A percentile compares a stretch with the other conserved stretches of the same genome.
phyloP scores from a whole-genome alignment of 2,329 filamentous ascomycete genomes.

The Cladophialophora yegresii region DNA sequence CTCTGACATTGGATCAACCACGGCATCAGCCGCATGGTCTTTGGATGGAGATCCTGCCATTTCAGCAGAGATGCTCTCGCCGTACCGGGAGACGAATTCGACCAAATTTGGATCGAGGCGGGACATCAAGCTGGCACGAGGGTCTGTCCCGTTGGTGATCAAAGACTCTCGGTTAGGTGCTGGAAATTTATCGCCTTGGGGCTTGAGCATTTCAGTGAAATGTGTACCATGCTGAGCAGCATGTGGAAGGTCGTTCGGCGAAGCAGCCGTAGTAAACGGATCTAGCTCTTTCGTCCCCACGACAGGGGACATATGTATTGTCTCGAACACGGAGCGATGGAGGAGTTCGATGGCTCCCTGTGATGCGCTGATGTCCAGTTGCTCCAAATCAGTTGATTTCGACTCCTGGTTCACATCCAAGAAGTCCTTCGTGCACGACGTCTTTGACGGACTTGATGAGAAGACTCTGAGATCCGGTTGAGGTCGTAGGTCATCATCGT shows the following conservation, averaged over 20 bases:
- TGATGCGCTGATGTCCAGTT: conserved; percentile 14
- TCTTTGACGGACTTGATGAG: conserved; percentile 7
- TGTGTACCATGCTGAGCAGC: neutral
- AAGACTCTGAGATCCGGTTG: neutral
- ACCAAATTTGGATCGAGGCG: conserved; percentile 30
- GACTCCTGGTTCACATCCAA: conserved; percentile 23
- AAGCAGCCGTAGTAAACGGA: conserved; percentile 2
- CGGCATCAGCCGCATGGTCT: neutral
- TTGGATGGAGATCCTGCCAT: neutral
- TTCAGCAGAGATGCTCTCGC: conserved; percentile 10
- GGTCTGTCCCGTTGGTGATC: conserved; percentile 6
- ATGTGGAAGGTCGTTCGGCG: neutral
- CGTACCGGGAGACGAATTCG: conserved; percentile 26
- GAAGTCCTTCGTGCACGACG: conserved; percentile 18
- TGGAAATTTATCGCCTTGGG: conserved; percentile 6
- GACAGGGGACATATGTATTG: neutral
- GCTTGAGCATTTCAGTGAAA: conserved; percentile 10
- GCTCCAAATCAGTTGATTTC: conserved; percentile 16
- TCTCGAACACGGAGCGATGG: neutral
- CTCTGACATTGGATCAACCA: neutral
- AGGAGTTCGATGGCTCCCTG: conserved; percentile 25
- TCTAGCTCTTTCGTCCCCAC: neutral
- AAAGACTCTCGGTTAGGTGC: conserved; percentile 9
- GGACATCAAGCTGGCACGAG: conserved; percentile 26
- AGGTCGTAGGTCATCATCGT: neutral